Base-by-base conservation (phyloP, 106 monocot species). In the Gastrodia elata region DNA sequence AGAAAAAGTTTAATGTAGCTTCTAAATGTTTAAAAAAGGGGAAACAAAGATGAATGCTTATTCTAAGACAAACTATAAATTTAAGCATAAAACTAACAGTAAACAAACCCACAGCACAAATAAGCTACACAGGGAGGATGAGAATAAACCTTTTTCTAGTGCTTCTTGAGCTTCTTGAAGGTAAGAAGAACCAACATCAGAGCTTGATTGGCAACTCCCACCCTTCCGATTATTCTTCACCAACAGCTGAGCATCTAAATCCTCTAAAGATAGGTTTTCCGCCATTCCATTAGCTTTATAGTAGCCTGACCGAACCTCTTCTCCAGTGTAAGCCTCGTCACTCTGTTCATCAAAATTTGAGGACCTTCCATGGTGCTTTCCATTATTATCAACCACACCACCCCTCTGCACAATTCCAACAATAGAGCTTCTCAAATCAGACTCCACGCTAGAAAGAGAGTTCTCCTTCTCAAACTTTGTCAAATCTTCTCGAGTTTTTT, bases 91-190 rank as follows among this genome's bases (percentile, higher is more conserved):
- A 61, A 32, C 27, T 30, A 24, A 32, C 14, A 14, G 11, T 61
- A 14, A 61, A 61, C 30, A 32, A 61, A 32, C 13, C 32, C 27
- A 32, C 61, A 61, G 32, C 14, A 32, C 3, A 61, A 30, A 13
- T 24, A 61, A 61, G 14, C 61, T 33, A 61, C 20, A 30, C 27
- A 61, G 27, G 14, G 61, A 28, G 40, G 27, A 43, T 25, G 24
- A 1, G 39, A 39, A 40, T 20, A 13, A 77, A 99, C 98, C 98
- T 77, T 73, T 84, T 74, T 91, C 98, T 43, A 99, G 93, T 8
- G 88, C 83, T 82, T 99, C 87, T 44, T 93, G 86, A 49, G 85
- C 74, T 36, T 72, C 87, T 35, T 89, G 83, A n/a, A 99, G 91
- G 65, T 81, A 49, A 68, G 34, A 38, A 33, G 86, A 86, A 81